These are phyloP conservation scores for Stemphylium lycopersici DNA, from an alignment of 2,329 filamentous ascomycete species.

Conservation along the genomic window DNA sequence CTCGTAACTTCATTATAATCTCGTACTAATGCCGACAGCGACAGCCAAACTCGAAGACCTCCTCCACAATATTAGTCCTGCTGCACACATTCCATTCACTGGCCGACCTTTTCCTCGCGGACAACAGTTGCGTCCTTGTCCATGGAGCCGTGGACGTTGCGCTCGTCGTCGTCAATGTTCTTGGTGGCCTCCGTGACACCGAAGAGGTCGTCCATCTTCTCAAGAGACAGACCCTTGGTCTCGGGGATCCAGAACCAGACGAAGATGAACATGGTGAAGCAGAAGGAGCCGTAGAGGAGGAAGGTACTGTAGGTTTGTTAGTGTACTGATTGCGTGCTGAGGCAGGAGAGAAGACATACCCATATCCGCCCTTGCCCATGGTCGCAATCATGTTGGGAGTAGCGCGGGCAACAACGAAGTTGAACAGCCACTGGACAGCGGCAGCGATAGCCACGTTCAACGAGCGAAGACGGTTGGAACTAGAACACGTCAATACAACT, in stretches of 20 bases:
- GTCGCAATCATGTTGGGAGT: slow-evolving; percentile 71
- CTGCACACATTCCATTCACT: not conserved
- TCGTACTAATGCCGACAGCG: slow-evolving; percentile 6
- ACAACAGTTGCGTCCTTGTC: slow-evolving; percentile 30
- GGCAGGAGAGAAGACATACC: slow-evolving; percentile 40
- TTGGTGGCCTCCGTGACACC: slow-evolving; percentile 61
- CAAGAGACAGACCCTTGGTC: slow-evolving; percentile 69
- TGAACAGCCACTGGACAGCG: slow-evolving; percentile 71
- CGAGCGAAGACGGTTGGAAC: slow-evolving; percentile 59
- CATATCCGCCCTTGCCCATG: slow-evolving; percentile 57
- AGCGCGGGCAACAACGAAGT: slow-evolving; percentile 72
- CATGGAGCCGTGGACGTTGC: slow-evolving; percentile 20
- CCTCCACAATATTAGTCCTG: not conserved
- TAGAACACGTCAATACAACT: not conserved
- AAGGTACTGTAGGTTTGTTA: slow-evolving; percentile 61
- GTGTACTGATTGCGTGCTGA: slow-evolving; percentile 50
- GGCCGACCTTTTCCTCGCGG: slow-evolving; percentile 35
- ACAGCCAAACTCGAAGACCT: not conserved
- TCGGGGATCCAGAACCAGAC: slow-evolving; percentile 74
- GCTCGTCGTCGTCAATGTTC: slow-evolving; percentile 42
- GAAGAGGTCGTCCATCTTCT: slow-evolving; percentile 71
- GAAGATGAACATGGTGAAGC: slow-evolving; percentile 68
- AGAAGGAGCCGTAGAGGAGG: slow-evolving; percentile 72
- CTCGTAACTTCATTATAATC: slow-evolving; percentile 20
- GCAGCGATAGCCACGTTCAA: slow-evolving; percentile 72